Evolutionary conservation across 1,284 basidiomycete genomes (phyloP), one percentile per base, ranked within the genome.

Genomic region (Cerrena zonata): DNA sequence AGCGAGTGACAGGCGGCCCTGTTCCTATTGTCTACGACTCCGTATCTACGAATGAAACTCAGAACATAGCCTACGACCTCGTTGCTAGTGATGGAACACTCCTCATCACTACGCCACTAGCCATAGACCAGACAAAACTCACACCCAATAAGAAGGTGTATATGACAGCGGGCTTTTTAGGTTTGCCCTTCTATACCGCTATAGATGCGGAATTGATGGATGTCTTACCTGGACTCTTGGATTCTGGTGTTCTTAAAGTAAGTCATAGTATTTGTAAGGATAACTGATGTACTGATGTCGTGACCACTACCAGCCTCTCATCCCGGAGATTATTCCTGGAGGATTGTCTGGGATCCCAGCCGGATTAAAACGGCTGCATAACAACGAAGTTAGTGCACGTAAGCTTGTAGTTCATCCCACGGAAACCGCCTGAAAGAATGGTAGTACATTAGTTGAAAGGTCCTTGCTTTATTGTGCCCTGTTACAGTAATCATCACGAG

Each of bases 331-430:
- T 18, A 53, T 68, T 11, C 59, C 63, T 0, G 54, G 53, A 18
- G 66, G 66, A 2, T 50, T 68, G 23, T 56, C 53, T 2, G 64
- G 63, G 13, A 60, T 68, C 21, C 52, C 50, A 2, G 59, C 57
- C 0, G 65, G 61, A 1, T 55, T 65, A 4, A 52, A 59, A 37
- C 55, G 56, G 27, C 38, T 68, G 42, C 43, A 54, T 42, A 48
- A 52, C n/a, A 50, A 54, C 22, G 49, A 58, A 50, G 61, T 68
- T 23, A 64, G 61, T 37, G 65, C 57, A 0, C 39, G 44, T 23
- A 68, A 68, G 50, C 56, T 67, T 2, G 58, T 67, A 18, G 63
- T 54, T 1, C 59, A 47, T 15, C 65, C 64, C 11, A 57, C 58
- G 26, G 63, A 68, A 53, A 65, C 64, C 0, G 45, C 49, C 2